phyloP scores from a whole-genome alignment of 2,329 filamentous ascomycete genomes.

The Colletotrichum spinosum region DNA sequence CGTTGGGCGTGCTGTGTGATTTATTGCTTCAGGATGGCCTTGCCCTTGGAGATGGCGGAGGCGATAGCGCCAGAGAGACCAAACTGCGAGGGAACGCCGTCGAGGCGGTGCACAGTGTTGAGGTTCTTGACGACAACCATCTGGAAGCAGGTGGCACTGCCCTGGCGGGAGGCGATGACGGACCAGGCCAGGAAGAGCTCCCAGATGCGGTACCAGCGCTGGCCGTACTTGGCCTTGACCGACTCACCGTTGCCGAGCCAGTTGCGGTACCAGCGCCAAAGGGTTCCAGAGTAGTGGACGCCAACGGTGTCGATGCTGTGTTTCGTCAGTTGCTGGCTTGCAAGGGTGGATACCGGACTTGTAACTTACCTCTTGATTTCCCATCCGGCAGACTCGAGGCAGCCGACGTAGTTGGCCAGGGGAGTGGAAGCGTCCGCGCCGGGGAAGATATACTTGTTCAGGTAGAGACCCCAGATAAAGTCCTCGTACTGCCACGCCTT shows the following conservation, averaged over 20 bases:
- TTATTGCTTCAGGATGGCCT: constrained; percentile 21
- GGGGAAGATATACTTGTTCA: constrained; percentile 99
- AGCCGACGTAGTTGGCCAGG: constrained; percentile 86
- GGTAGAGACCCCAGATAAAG: constrained; percentile 97
- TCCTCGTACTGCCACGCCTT: constrained; percentile 99
- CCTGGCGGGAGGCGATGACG: constrained; percentile 86
- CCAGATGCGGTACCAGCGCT: constrained; percentile 96
- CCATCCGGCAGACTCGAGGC: constrained; percentile 83
- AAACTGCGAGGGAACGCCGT: constrained; percentile 78
- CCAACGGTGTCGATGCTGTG: constrained; percentile 85
- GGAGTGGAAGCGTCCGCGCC: constrained; percentile 96
- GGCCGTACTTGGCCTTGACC: constrained; percentile 94
- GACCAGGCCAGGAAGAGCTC: constrained; percentile 91
- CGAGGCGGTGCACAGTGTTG: constrained; percentile 85
- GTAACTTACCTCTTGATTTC: constrained; percentile 78
- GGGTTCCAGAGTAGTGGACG: constrained; percentile 94
- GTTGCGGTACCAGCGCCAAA: constrained; percentile 99
- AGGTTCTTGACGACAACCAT: constrained; percentile 90
- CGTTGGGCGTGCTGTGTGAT: neutral
- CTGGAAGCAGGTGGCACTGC: constrained; percentile 87
- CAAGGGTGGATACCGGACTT: neutral
- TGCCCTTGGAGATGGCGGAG: constrained; percentile 47
- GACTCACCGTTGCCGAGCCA: constrained; percentile 96
- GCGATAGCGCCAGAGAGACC: constrained; percentile 72
- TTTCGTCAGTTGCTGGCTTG: neutral